phyloP scores from a whole-genome alignment of 2,329 filamentous ascomycete species.

The Coniochaeta sp. region DNA sequence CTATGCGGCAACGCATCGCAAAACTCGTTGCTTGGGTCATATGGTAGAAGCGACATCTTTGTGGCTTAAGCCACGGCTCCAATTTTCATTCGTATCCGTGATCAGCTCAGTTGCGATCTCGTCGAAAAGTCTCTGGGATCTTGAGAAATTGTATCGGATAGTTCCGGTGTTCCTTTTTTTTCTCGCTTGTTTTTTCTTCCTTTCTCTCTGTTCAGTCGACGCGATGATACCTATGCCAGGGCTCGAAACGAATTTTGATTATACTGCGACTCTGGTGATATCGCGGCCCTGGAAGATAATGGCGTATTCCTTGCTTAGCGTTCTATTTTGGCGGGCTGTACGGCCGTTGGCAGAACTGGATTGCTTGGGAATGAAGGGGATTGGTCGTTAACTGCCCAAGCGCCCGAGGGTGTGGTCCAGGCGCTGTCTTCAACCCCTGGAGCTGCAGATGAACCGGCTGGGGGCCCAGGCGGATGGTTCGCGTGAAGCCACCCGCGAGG shows the following conservation, averaged over 20 bases:
- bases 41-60: not conserved
- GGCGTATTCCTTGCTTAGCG: not conserved
- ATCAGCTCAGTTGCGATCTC: not conserved
- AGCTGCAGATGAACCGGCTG: constrained; percentile 1
- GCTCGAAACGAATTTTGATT: not conserved
- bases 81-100: not conserved
- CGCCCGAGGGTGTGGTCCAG: not conserved
- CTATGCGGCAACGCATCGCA: not conserved
- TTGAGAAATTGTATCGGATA: not conserved
- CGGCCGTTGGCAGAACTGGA: not conserved
- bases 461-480: constrained; percentile 4
- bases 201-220: not conserved
- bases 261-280: not conserved
- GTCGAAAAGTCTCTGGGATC: not conserved
- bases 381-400: not conserved
- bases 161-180: too few relatives aligned
- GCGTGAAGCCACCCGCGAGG: constrained; percentile 6
- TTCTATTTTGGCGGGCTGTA: not conserved
- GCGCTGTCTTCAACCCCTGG: not conserved
- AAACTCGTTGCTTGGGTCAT: not conserved
- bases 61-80: too few relatives aligned
- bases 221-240: not conserved
- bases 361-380: not conserved
- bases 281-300: not conserved
- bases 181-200: not conserved